A percentile compares a stretch with the other conserved stretches of the same genome.
phyloP scores from a whole-genome alignment of 2,329 filamentous ascomycete species.

The Penicillium sp. region DNA sequence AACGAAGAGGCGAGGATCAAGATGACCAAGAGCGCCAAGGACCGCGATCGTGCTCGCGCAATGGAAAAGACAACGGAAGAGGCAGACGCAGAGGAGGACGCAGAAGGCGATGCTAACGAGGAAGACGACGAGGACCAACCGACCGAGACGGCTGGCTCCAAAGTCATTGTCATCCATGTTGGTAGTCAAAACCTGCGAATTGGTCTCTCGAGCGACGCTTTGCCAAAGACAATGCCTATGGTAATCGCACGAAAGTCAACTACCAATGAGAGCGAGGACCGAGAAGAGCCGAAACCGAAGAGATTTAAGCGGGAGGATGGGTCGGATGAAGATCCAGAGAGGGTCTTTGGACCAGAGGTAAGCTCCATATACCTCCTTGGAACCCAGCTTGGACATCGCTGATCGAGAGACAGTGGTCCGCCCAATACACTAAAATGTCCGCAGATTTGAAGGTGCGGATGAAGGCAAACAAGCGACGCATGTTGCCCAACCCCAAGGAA shows the following conservation, averaged over 20 bases:
- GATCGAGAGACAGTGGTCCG: slow-evolving; percentile 52
- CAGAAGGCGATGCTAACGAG: slow-evolving; percentile 58
- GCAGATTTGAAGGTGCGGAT: slow-evolving; percentile 86
- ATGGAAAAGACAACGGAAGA: slow-evolving; percentile 68
- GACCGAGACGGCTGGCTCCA: slow-evolving; percentile 72
- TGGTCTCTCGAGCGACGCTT: slow-evolving; percentile 90
- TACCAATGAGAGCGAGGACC: slow-evolving; percentile 79
- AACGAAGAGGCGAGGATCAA: slow-evolving; percentile 82
- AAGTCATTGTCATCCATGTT: slow-evolving; percentile 91
- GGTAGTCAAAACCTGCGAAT: slow-evolving; percentile 95
- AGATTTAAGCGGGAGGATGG: slow-evolving; percentile 61
- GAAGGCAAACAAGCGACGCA: slow-evolving; percentile 90
- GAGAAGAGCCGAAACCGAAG: slow-evolving; percentile 75
- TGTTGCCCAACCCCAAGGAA: slow-evolving; percentile 96
- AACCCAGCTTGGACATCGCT: not conserved
- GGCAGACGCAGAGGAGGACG: slow-evolving; percentile 43
- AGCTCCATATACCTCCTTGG: slow-evolving; percentile 30
- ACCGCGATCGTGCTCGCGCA: slow-evolving; percentile 81
- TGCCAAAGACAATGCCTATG: slow-evolving; percentile 94
- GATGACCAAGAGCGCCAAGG: slow-evolving; percentile 82
- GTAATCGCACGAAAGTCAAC: slow-evolving; percentile 78
- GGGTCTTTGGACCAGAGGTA: slow-evolving; percentile 85
- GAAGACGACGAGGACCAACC: slow-evolving; percentile 57
- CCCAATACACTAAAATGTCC: slow-evolving; percentile 76
- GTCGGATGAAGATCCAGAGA: slow-evolving; percentile 61